Base-by-base conservation (phyloP, 139 green algal genomes). In the Tetratostichococcus sp. region DNA sequence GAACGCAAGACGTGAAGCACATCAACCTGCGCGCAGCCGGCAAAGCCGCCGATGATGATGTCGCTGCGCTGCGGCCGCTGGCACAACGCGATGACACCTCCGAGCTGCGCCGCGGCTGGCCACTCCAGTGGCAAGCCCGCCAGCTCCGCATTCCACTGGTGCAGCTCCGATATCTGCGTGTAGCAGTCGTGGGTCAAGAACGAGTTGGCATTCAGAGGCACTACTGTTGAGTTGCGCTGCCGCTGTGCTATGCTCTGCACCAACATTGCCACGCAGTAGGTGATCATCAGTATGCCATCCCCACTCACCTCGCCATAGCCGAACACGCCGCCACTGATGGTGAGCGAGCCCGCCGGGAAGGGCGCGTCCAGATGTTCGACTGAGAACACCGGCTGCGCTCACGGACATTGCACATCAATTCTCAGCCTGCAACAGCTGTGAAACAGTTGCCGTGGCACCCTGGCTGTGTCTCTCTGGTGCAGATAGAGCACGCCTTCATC, bases 141-240 rank as follows among this genome's bases (percentile, higher is more conserved):
- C 50, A n/a, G 50, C 50, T 25, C 2, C 19, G 50, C 19, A 17
- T 62, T 62, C 50, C 50, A 43, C 22, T 80, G 80, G 80, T 86
- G 84, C 34, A 91, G 74, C 66, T 93, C 86, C 65, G 91, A 79
- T 67, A 89, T 80, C n/a, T 84, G 80, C 4, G 65, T 11, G 39
- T 11, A 50, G 39, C n/a, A n/a, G n/a, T n/a, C n/a, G n/a, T n/a
- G n/a, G n/a, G n/a, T n/a, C n/a, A n/a, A n/a, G n/a, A n/a, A n/a
- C n/a, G n/a, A n/a, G n/a, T n/a, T n/a, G n/a, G n/a, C n/a, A n/a
- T n/a, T n/a, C n/a, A n/a, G n/a, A n/a, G n/a, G n/a, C n/a, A n/a
- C n/a, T n/a, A n/a, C n/a, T n/a, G n/a, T n/a, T n/a, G n/a, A n/a
- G n/a, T n/a, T n/a, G n/a, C n/a, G n/a, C n/a, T n/a, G n/a, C n/a